Evolutionary conservation across 768 basidiomycete genomes (phyloP).

Genomic region (Rhodotorula graminis): DNA sequence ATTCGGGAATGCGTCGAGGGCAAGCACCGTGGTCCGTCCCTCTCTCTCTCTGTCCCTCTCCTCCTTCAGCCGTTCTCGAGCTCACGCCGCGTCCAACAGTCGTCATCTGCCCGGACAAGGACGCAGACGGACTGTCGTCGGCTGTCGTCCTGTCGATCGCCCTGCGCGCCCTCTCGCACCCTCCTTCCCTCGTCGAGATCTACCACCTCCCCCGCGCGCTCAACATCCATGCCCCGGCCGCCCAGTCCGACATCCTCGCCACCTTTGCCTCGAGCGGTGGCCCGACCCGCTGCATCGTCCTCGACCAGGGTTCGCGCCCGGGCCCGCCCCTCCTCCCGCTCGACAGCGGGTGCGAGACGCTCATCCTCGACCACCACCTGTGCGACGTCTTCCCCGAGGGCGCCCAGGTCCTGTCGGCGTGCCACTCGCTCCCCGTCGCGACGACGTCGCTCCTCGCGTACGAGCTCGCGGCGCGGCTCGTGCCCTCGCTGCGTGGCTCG

Average conservation of each 20-base stretch:
- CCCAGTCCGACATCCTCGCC: constrained; percentile 45
- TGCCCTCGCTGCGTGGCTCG: constrained; percentile 39
- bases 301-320: constrained; percentile 54
- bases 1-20: constrained; percentile 42
- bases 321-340: constrained; percentile 46
- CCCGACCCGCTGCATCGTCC: constrained; percentile 48
- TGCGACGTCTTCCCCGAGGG: constrained; percentile 50
- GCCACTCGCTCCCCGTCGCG: constrained; percentile 50
- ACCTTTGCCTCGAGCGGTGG: constrained; percentile 16
- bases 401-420: constrained; percentile 50
- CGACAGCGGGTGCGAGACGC: constrained; percentile 26
- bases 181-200: constrained; percentile 44
- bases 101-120: constrained; percentile 53
- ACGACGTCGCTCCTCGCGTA: constrained; percentile 53
- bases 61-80: background rate
- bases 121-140: constrained; percentile 49
- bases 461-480: constrained; percentile 48
- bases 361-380: constrained; percentile 55
- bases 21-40: constrained; percentile 10
- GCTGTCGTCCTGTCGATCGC: constrained; percentile 48
- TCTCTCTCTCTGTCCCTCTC: too few species aligned
- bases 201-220: constrained; percentile 52
- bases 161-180: constrained; percentile 46
- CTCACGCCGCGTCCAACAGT: constrained; percentile 7
- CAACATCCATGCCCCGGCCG: constrained; percentile 49